phyloP scores from a whole-genome alignment of 148 eudicot genomes.

The Euryodendron excelsum region DNA sequence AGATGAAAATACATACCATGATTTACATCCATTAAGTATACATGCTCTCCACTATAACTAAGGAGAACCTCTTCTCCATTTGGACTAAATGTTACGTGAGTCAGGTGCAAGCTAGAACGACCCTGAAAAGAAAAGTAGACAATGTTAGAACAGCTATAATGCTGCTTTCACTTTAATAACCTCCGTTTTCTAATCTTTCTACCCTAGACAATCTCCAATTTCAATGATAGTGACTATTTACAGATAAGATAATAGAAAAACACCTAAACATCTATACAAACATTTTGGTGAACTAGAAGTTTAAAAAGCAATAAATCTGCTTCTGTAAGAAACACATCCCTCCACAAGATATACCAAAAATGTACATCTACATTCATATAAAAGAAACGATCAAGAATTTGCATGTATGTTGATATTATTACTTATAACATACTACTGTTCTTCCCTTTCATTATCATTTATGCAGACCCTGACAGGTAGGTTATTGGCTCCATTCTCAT shows the following conservation, averaged over 20 bases:
- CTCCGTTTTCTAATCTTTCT: not conserved
- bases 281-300: not conserved
- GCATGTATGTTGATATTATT: too few species aligned
- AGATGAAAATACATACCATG: conserved; percentile 36
- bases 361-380: not conserved
- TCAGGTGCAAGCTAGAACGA: conserved; percentile 72
- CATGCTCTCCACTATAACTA: conserved; percentile 95
- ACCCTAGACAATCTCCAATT: not conserved
- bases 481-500: not conserved
- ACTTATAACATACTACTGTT: too few species aligned
- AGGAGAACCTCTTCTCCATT: conserved; percentile 86
- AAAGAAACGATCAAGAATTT: too few species aligned
- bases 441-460: too few species aligned
- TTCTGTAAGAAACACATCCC: not conserved
- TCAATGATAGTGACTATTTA: not conserved
- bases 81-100: conserved; percentile 94
- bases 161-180: not conserved
- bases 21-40: conserved; percentile 85
- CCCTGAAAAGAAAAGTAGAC: conserved; percentile 45
- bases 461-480: not conserved
- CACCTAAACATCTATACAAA: not conserved
- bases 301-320: not conserved
- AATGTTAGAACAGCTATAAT: conserved; percentile 10
- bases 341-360: not conserved
- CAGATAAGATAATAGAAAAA: not conserved